phyloP scores from a whole-genome alignment of 176 grass and related monocot genomes.

The Bonia amplexicaulis region DNA sequence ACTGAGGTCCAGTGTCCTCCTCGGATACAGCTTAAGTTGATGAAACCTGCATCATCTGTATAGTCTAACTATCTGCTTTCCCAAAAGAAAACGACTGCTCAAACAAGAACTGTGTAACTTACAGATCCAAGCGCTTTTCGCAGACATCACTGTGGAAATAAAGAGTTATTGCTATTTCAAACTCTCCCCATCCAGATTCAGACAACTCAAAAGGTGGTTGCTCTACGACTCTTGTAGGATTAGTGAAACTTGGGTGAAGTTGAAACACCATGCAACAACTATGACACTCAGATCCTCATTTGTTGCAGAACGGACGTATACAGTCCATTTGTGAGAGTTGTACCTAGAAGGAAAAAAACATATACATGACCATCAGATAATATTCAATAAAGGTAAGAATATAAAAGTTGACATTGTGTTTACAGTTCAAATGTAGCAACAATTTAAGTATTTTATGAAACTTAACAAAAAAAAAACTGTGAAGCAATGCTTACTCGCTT shows the following conservation, averaged over 20 bases:
- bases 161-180: slow-evolving; percentile 93
- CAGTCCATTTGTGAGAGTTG: slow-evolving; percentile 90
- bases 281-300: slow-evolving; percentile 87
- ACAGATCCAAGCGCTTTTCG: slow-evolving; percentile 82
- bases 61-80: not conserved
- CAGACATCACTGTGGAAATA: slow-evolving; percentile 88
- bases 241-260: slow-evolving; percentile 95
- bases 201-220: slow-evolving; percentile 81
- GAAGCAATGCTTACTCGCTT: slow-evolving; percentile 59
- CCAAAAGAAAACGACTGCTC: not conserved
- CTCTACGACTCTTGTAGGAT: slow-evolving; percentile 80
- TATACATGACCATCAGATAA: not conserved
- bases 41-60: slow-evolving; percentile 53
- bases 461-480: not conserved
- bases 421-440: not conserved
- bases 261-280: slow-evolving; percentile 87
- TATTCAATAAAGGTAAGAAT: not conserved
- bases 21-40: slow-evolving; percentile 82
- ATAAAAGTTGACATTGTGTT: not conserved
- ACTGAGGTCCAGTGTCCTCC: slow-evolving; percentile 63
- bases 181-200: slow-evolving; percentile 95
- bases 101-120: slow-evolving; percentile 21
- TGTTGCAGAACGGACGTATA: slow-evolving; percentile 70
- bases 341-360: slow-evolving; percentile 19
- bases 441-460: not conserved